phyloP scores from a whole-genome alignment of 2,329 filamentous ascomycete genomes.

The Hortaea sp. region DNA sequence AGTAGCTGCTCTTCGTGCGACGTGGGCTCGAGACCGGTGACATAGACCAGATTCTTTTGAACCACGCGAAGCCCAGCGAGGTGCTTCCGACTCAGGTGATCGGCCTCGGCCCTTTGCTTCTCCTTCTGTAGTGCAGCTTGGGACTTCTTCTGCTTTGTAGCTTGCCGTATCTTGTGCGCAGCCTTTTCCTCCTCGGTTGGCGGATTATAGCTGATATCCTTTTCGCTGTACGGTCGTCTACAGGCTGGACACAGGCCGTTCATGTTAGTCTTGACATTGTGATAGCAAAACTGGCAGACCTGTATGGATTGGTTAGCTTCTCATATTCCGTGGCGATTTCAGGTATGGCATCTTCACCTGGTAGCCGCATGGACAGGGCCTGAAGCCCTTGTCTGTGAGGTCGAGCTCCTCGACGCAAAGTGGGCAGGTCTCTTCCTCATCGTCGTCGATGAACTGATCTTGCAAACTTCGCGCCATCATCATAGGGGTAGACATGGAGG shows the following conservation, averaged over 20 bases:
- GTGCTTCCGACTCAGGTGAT: constrained; percentile 91
- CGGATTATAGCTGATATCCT: constrained; percentile 93
- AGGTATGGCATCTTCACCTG: constrained; percentile 54
- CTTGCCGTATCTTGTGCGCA: constrained; percentile 61
- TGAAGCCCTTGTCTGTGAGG: constrained; percentile 92
- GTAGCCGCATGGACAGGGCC: constrained; percentile 93
- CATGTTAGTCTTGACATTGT: constrained; percentile 97
- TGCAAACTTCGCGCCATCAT: constrained; percentile 40
- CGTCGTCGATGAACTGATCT: constrained; percentile 45
- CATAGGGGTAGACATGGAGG: constrained; percentile 15
- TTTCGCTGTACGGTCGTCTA: constrained; percentile 88
- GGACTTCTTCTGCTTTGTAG: constrained; percentile 83
- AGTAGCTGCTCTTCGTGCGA: constrained; percentile 87
- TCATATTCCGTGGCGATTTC: not conserved
- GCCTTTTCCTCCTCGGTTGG: constrained; percentile 85
- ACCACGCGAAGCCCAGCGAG: constrained; percentile 90
- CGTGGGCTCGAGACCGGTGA: constrained; percentile 84
- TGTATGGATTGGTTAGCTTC: constrained; percentile 29
- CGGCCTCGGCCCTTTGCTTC: constrained; percentile 88
- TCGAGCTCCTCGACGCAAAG: constrained; percentile 99
- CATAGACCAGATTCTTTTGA: constrained; percentile 97
- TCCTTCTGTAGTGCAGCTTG: constrained; percentile 86
- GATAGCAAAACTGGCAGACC: constrained; percentile 99
- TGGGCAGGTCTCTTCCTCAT: constrained; percentile 58
- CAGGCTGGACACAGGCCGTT: constrained; percentile 97